Evolutionary conservation across 202 grass and related monocot species (phyloP), one percentile per base, ranked within the genome.

Genomic region (Hordeum pubiflorum): DNA sequence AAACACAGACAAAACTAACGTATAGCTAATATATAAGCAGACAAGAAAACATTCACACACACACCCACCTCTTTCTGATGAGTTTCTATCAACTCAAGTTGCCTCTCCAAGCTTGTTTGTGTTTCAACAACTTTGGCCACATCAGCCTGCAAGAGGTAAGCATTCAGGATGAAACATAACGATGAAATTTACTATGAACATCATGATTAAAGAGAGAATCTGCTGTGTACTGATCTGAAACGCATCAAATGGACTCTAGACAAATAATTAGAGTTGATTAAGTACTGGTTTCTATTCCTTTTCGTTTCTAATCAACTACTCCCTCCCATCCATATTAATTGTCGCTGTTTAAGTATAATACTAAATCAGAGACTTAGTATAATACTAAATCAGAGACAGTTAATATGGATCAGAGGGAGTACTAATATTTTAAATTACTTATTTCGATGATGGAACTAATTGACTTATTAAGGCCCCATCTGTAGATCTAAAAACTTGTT

Each of bases 101-200:
- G 90, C 31, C 91, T 83, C 71, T 96, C 92, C 81, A 99, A 88
- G 88, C 87, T 84, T 84, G 87, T 99, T 91, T 99, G 92, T 74
- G 91, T 93, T 67, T 99, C 97, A 74, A 99, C 97, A 86, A 99
- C 97, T 84, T 93, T 99, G 58, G 97, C 97, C 64, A 99, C 97
- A 62, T 99, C 97, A 89, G 97, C 97, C 97, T 99, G 52, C 46
- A 87, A 65, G n/a, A 59, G 10, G 52, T 72, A 80, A 63, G 24
- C 39, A 74, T 17, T 55, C 17, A 61, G 31, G 38, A 80, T 21
- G 40, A 34, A 79, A 67, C n/a, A 48, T 65, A 15, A 46, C 12
- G 3, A 72, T 26, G 61, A 73, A 65, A 69, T 2, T 13, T 12
- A 80, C 22, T 40, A 12, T 9, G 20, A 15, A 69, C 12, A 40